Evolutionary conservation across 768 basidiomycete genomes (phyloP).

Genomic region (Calocybe gangraenosa): DNA sequence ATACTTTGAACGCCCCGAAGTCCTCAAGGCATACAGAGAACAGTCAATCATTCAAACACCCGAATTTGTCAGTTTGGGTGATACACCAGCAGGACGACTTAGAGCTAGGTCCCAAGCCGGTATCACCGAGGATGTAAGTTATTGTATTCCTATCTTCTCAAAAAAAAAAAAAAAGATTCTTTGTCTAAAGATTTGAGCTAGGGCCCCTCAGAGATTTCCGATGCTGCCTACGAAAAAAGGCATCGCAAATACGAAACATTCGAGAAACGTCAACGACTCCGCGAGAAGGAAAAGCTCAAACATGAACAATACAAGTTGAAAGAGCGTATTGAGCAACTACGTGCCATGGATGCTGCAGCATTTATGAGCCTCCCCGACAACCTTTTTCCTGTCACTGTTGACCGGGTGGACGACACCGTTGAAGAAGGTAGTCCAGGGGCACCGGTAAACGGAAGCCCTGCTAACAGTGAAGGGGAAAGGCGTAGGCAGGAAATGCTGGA

Average conservation of each 20-base stretch:
- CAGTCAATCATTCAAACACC: constrained; percentile 78
- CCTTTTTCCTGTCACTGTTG: constrained; percentile 43
- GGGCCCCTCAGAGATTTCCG: constrained; percentile 70
- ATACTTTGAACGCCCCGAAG: constrained; percentile 77
- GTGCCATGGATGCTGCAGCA: constrained; percentile 64
- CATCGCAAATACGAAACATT: constrained; percentile 85
- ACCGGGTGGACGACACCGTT: constrained; percentile 21
- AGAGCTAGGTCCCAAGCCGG: constrained; percentile 46
- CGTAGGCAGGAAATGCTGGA: constrained; percentile 72
- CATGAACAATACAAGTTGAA: constrained; percentile 91
- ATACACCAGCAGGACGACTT: constrained; percentile 57
- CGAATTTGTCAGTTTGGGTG: constrained; percentile 47
- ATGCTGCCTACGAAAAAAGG: constrained; percentile 74
- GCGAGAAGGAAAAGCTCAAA: constrained; percentile 90
- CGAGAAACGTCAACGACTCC: constrained; percentile 78
- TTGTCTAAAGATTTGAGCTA: constrained; percentile 10
- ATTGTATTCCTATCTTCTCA: constrained; percentile 1
- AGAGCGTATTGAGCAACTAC: constrained; percentile 82
- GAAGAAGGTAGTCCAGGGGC: constrained; percentile 24
- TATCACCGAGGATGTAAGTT: constrained; percentile 65
- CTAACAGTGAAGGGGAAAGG: constrained; percentile 64
- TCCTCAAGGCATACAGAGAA: constrained; percentile 64
- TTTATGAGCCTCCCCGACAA: constrained; percentile 62
- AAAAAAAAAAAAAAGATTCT: background rate
- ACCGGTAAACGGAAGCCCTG: constrained; percentile 32